These are phyloP conservation scores for Geosmithia morbida DNA, from an alignment of 2,329 filamentous ascomycete species.

Conservation along the genomic window DNA sequence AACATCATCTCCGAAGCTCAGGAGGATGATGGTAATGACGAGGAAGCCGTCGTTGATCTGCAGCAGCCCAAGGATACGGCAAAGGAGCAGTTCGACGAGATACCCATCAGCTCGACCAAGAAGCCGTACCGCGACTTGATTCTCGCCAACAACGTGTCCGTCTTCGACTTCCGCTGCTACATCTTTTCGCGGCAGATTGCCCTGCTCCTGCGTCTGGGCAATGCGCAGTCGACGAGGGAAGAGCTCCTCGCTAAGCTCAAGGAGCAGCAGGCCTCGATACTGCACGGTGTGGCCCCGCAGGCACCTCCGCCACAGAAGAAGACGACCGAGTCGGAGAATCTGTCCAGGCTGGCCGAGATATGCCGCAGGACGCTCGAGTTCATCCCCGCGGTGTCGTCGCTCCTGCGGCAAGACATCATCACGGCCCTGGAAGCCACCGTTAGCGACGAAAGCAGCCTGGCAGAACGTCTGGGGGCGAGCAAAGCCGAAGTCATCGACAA, in stretches of 20 bases:
- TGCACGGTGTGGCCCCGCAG: constrained; percentile 41
- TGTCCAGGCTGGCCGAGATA: constrained; percentile 71
- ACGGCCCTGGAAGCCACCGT: constrained; percentile 31
- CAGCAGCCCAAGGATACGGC: constrained; percentile 24
- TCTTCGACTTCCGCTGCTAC: constrained; percentile 92
- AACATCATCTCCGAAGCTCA: constrained; percentile 27
- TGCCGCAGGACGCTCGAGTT: constrained; percentile 74
- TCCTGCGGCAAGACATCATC: constrained; percentile 65
- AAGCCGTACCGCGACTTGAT: constrained; percentile 90
- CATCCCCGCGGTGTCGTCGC: constrained; percentile 63
- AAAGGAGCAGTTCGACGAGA: constrained; percentile 34
- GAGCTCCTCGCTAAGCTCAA: constrained; percentile 47
- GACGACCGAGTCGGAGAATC: constrained; percentile 53
- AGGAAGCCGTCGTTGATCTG: constrained; percentile 32
- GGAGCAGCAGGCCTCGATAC: constrained; percentile 44
- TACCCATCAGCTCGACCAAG: constrained; percentile 46
- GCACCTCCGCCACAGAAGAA: constrained; percentile 28
- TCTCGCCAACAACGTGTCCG: constrained; percentile 82
- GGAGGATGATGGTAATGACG: constrained; percentile 15
- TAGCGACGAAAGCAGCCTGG: constrained; percentile 13
- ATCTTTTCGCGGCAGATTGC: constrained; percentile 82
- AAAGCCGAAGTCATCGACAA: constrained; percentile 51
- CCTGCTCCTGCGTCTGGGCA: constrained; percentile 70
- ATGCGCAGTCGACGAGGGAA: constrained; percentile 48
- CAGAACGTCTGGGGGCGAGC: constrained; percentile 16